A percentile compares a stretch with the other conserved stretches of the same genome.
Evolutionary conservation across 257 asterid genomes (phyloP).

Genomic region (Dorcoceras hygrometricum): DNA sequence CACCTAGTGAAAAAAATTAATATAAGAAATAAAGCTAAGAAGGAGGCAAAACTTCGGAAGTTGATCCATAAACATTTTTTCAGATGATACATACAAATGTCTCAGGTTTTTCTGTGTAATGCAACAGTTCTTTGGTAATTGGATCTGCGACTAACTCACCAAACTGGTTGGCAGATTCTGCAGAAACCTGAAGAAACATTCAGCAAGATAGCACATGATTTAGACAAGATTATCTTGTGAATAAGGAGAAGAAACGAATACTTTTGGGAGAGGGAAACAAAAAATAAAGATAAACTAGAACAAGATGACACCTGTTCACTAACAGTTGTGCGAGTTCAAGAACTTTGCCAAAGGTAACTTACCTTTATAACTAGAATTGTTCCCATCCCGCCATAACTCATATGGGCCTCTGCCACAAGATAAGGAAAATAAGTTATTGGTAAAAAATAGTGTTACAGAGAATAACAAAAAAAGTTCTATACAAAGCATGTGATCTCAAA

Average conservation of each 20-base stretch:
- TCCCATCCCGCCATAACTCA: slow-evolving; percentile 65
- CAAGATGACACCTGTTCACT: slow-evolving; percentile 6
- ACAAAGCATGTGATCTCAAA: slow-evolving; percentile 5
- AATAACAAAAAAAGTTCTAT: slow-evolving; percentile 10
- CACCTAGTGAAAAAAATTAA: slow-evolving; percentile 43
- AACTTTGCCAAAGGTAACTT: slow-evolving; percentile 25
- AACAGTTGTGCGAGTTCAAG: slow-evolving; percentile 14
- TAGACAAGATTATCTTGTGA: slow-evolving; percentile 2
- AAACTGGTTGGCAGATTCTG: slow-evolving; percentile 83
- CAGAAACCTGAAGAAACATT: slow-evolving; percentile 53
- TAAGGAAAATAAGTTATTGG: not conserved
- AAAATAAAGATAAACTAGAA: not conserved
- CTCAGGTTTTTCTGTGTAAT: slow-evolving; percentile 85
- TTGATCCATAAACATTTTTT: not conserved
- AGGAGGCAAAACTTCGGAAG: slow-evolving; percentile 15
- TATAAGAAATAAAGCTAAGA: slow-evolving; percentile 21
- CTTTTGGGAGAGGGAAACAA: not conserved
- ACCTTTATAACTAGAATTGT: slow-evolving; percentile 73
- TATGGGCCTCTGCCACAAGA: slow-evolving; percentile 59
- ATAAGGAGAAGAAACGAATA: slow-evolving; percentile 1
- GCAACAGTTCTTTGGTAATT: slow-evolving; percentile 65
- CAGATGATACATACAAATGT: slow-evolving; percentile 62
- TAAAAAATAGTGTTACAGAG: not conserved
- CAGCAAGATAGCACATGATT: slow-evolving; percentile 3
- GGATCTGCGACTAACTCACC: slow-evolving; percentile 92